Percentiles rank a stretch among this genome's conserved stretches.
Conservation (phyloP, 345 rosid species). For the Arabis hirsuta region DNA sequence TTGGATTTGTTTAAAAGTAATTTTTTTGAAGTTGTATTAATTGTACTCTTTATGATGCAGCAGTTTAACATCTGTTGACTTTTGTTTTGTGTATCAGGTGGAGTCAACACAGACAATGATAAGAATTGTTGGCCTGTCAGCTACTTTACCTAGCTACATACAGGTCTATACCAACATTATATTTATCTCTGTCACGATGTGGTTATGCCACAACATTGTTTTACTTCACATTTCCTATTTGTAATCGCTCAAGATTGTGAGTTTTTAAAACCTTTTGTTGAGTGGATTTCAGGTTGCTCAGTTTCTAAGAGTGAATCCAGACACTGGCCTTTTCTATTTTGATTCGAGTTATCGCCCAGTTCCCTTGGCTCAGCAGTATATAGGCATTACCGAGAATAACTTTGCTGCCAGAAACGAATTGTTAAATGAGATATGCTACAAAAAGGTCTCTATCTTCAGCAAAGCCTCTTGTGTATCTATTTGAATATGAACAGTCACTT, state of each 20-base stretch:
- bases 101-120: slow-evolving; percentile 98
- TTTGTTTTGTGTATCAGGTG: slow-evolving; percentile 60
- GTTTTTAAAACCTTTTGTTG: slow-evolving; percentile 18
- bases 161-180: slow-evolving; percentile 58
- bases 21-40: slow-evolving; percentile 7
- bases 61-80: slow-evolving; percentile 29
- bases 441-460: slow-evolving; percentile 61
- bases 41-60: slow-evolving; percentile 15
- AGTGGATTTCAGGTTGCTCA: slow-evolving; percentile 77
- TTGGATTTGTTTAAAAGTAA: slow-evolving; percentile 15
- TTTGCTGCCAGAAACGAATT: slow-evolving; percentile 79
- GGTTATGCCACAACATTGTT: slow-evolving; percentile 23
- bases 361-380: slow-evolving; percentile 97
- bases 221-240: slow-evolving; percentile 10
- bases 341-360: slow-evolving; percentile 99
- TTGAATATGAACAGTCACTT: slow-evolving; percentile 36
- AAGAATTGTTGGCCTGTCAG: slow-evolving; percentile 98
- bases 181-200: slow-evolving; percentile 26
- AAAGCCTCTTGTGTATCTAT: slow-evolving; percentile 18
- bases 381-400: slow-evolving; percentile 94
- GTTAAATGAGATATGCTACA: slow-evolving; percentile 91
- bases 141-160: slow-evolving; percentile 89
- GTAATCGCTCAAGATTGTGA: slow-evolving; percentile 20
- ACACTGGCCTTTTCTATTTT: slow-evolving; percentile 90
- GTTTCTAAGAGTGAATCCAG: slow-evolving; percentile 90